phyloP scores from a whole-genome alignment of 1,284 basidiomycete species.

The Trametes polyzona region DNA sequence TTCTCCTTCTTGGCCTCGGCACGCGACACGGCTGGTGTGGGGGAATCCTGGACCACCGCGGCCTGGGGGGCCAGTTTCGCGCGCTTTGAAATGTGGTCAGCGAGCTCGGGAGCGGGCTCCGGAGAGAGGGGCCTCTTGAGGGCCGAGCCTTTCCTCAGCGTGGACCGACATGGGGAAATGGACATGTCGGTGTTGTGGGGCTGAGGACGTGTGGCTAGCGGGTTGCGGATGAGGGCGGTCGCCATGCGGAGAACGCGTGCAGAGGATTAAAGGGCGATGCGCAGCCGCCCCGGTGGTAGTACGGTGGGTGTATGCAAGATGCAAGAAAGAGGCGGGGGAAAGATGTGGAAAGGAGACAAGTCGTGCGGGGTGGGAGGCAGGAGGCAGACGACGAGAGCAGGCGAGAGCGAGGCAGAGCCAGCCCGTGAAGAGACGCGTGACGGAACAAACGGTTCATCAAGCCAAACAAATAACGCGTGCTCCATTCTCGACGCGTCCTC shows the following conservation, averaged over 20 bases:
- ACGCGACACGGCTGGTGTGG: constrained; percentile 30
- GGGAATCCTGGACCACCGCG: constrained; percentile 16
- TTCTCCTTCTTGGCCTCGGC: constrained; percentile 41
- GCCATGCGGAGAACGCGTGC: constrained; percentile 21
- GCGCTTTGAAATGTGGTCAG: constrained; percentile 38
- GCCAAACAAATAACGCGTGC: constrained; percentile 31
- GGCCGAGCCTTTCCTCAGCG: constrained; percentile 27
- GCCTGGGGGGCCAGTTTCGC: constrained; percentile 31
- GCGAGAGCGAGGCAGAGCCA: neutral
- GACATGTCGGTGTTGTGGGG: constrained; percentile 25
- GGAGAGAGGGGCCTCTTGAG: constrained; percentile 70
- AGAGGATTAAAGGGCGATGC: constrained; percentile 11
- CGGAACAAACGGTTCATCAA: constrained; percentile 28
- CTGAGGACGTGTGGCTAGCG: constrained; percentile 31
- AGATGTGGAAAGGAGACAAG: constrained; percentile 10
- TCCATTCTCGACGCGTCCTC: constrained; percentile 16
- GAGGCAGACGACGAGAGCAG: constrained; percentile 5
- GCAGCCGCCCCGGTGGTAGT: neutral
- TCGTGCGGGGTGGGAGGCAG: constrained; percentile 1
- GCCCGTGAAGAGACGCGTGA: constrained; percentile 25
- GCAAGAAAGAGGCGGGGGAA: constrained; percentile 17
- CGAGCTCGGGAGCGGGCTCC: constrained; percentile 46
- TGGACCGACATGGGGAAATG: constrained; percentile 26
- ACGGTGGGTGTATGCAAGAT: constrained; percentile 20
- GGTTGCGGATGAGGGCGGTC: constrained; percentile 29